Evolutionary conservation across 805 yeast species (phyloP).

Genomic region (Lachancea kluyveri): DNA sequence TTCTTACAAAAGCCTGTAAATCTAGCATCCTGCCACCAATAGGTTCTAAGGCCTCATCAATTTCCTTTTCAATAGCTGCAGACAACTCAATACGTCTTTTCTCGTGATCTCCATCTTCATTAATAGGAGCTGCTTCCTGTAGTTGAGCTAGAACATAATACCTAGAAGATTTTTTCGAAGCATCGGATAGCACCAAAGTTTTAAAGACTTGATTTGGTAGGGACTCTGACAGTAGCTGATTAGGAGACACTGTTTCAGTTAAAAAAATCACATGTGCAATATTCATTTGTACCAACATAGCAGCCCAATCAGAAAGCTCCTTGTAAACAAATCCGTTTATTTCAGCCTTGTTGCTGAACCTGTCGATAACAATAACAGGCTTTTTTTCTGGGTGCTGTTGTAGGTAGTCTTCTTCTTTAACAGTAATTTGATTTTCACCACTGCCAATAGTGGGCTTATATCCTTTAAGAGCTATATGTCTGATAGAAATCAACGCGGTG

Average conservation of each 20-base stretch:
- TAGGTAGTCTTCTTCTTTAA: slow-evolving; percentile 74
- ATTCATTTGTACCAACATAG: slow-evolving; percentile 65
- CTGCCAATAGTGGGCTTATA: slow-evolving; percentile 31
- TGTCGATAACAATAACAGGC: slow-evolving; percentile 80
- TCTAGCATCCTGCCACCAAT: slow-evolving; percentile 95
- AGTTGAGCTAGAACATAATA: slow-evolving; percentile 60
- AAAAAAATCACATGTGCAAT: slow-evolving; percentile 85
- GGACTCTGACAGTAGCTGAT: slow-evolving; percentile 59
- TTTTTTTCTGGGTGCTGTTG: slow-evolving; percentile 80
- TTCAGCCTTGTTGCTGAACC: slow-evolving; percentile 56
- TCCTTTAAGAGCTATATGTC: slow-evolving; percentile 51
- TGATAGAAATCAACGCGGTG: slow-evolving; percentile 65
- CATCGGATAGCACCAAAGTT: slow-evolving; percentile 70
- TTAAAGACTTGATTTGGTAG: slow-evolving; percentile 87
- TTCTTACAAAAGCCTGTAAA: slow-evolving; percentile 80
- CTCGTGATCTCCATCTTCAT: slow-evolving; percentile 27
- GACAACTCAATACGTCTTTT: slow-evolving; percentile 10
- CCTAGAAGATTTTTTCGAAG: slow-evolving; percentile 62
- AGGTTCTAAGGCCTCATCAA: slow-evolving; percentile 59
- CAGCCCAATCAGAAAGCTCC: slow-evolving; percentile 85
- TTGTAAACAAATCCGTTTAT: slow-evolving; percentile 61
- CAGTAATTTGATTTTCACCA: slow-evolving; percentile 27
- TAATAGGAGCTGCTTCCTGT: slow-evolving; percentile 16
- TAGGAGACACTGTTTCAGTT: slow-evolving; percentile 78
- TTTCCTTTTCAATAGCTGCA: slow-evolving; percentile 27